Percentiles rank a stretch among this genome's conserved stretches.
phyloP scores from a whole-genome alignment of 352 stramenopile genomes.

The Thalassiosira oceanica region DNA sequence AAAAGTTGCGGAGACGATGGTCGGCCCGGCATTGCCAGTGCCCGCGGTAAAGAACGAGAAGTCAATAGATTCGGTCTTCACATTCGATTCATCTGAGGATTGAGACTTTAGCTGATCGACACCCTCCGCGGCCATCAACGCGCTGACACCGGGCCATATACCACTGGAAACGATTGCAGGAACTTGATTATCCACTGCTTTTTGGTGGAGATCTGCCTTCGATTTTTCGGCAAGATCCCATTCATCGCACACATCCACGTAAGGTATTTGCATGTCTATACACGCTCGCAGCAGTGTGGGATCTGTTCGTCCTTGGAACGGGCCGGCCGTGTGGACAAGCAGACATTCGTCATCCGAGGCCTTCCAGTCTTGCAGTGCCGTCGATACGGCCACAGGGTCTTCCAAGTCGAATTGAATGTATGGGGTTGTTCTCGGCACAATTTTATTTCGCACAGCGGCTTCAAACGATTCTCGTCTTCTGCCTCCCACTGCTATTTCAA shows the following conservation, averaged over 20 bases:
- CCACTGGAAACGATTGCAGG: conserved; percentile 35
- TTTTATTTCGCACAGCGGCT: conserved; percentile 16
- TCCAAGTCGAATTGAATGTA: conserved; percentile 50
- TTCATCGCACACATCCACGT: conserved; percentile 66
- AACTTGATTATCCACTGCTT: conserved; percentile 17
- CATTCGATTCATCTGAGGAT: not conserved
- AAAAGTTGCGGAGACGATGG: conserved; percentile 60
- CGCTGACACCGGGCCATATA: conserved; percentile 57
- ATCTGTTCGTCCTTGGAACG: conserved; percentile 38
- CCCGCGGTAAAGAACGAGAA: conserved; percentile 64
- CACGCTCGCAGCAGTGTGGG: conserved; percentile 35
- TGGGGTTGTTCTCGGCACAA: conserved; percentile 28
- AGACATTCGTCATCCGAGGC: conserved; percentile 8
- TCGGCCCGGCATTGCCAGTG: conserved; percentile 56
- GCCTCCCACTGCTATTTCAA: conserved; percentile 35
- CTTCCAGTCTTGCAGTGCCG: conserved; percentile 28
- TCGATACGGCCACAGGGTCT: conserved; percentile 10
- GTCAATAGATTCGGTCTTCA: conserved; percentile 29
- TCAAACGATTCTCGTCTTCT: conserved; percentile 34
- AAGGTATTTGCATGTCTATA: conserved; percentile 40
- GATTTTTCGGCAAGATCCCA: conserved; percentile 39
- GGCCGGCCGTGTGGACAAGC: conserved; percentile 54
- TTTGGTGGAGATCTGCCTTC: conserved; percentile 26
- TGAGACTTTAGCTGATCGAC: conserved; percentile 9
- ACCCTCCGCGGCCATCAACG: conserved; percentile 50